Conservation (phyloP, 305 asterid species). For the Ajuga reptans region DNA sequence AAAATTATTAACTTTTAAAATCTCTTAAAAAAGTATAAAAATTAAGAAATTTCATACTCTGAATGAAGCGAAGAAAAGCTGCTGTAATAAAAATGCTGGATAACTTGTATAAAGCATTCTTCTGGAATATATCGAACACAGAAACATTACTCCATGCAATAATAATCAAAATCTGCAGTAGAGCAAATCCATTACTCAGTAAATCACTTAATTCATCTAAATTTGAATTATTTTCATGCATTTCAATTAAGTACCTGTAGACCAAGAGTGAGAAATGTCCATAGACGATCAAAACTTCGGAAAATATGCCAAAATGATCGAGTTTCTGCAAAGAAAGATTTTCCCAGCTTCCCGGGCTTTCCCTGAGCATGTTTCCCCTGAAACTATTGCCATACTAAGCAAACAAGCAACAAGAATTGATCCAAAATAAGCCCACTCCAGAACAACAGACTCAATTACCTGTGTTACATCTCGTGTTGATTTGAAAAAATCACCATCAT, state of each 20-base stretch:
- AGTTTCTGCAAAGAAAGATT: constrained; percentile 91
- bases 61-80: constrained; percentile 77
- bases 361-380: constrained; percentile 61
- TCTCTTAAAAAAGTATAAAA: background rate
- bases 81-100: constrained; percentile 96
- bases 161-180: constrained; percentile 65
- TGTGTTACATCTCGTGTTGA: constrained; percentile 47
- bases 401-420: constrained; percentile 19
- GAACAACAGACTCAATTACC: constrained; percentile 33
- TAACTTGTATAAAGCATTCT: constrained; percentile 44
- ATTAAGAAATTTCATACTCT: constrained; percentile 53
- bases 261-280: constrained; percentile 83
- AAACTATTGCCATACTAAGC: constrained; percentile 29
- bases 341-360: constrained; percentile 57
- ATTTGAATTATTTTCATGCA: constrained; percentile 2
- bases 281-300: constrained; percentile 91
- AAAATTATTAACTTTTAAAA: background rate
- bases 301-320: constrained; percentile 95
- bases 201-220: constrained; percentile 16
- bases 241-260: constrained; percentile 55
- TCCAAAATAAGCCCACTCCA: constrained; percentile 5
- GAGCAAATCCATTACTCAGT: constrained; percentile 23
- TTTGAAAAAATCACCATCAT: constrained; percentile 89
- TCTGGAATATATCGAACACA: constrained; percentile 51
- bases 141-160: constrained; percentile 79